Conservation (phyloP, 768 basidiomycete species). For the Pilatotrama ljubarskyi region DNA sequence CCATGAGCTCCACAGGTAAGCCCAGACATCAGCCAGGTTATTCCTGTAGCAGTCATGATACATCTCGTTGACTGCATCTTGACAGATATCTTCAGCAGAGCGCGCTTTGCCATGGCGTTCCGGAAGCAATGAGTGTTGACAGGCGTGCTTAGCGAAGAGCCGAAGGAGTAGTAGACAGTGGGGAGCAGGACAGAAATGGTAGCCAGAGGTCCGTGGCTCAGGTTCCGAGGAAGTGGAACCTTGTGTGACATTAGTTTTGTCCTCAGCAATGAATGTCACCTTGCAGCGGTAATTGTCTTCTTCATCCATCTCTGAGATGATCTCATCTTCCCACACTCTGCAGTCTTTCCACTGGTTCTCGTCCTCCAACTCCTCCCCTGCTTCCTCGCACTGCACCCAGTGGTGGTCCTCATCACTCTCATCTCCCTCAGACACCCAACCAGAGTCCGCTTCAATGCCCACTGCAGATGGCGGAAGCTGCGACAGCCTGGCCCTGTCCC, state of each 20-base stretch:
- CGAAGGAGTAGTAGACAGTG: background rate
- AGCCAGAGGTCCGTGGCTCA: background rate
- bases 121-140: background rate
- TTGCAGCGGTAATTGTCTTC: background rate
- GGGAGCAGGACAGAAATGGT: background rate
- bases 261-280: background rate
- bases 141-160: background rate
- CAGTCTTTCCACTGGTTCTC: background rate
- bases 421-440: too few species aligned
- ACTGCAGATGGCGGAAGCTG: too few species aligned
- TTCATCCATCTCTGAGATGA: background rate
- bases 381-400: background rate
- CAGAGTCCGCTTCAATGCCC: too few species aligned
- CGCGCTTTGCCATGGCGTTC: background rate
- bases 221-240: background rate
- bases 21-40: slow-evolving; percentile 23
- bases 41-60: background rate
- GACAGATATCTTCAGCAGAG: background rate
- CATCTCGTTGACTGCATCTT: background rate
- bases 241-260: background rate
- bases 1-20: slow-evolving; percentile 34
- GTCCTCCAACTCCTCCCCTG: background rate
- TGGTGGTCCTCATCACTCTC: too few species aligned
- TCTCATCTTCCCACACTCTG: background rate
- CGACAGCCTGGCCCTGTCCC: too few species aligned